Evolutionary conservation across 2,329 filamentous ascomycete species (phyloP), one percentile per base, ranked within the genome.

Genomic region (Colletotrichum limetticola): DNA sequence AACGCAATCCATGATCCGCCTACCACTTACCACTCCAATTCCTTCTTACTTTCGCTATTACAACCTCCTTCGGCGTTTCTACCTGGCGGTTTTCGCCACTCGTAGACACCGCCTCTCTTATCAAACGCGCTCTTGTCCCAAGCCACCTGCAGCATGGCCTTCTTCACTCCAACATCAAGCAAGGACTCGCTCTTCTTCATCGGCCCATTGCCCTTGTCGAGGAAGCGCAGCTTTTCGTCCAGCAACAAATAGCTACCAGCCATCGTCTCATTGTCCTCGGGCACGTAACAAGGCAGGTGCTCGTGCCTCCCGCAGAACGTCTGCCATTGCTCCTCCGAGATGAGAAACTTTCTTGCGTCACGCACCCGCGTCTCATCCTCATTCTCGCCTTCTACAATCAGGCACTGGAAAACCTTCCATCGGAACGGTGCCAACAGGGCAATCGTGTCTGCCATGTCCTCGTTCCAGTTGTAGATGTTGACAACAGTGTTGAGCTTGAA

Each of bases 401-500:
- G 80, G 5, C 85, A 84, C 75, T 90, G 88, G 76, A 90, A 91
- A 32, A 81, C 84, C 76, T 89, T 90, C 88, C 87, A 90, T 0
- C 88, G 84, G 71, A 87, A 88, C 2, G 87, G 87, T 4, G 78
- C 76, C 12, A 90, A 78, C 52, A 75, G 55, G 16, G 76, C 68
- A 8, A 90, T 82, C 4, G 74, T 76, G 16, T 70, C 75, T 53
- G 80, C 82, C 86, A 88, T 88, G 73, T 87, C 85, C 77, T 90
- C 88, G 2, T 84, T 65, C 78, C 80, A 86, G 75, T 90, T 90
- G 62, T 84, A 78, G 2, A 75, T 79, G 76, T 83, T 85, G 4
- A 90, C 84, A 0, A 90, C 88, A 0, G 88, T 90, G 79, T 90
- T 90, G 63, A 90, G 77, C 80, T 90, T 90, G 81, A 90, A 89